A percentile compares a stretch with the other conserved stretches of the same genome.
Conservation (phyloP, 2,329 filamentous ascomycete species). For the Diaporthe australafricana region DNA sequence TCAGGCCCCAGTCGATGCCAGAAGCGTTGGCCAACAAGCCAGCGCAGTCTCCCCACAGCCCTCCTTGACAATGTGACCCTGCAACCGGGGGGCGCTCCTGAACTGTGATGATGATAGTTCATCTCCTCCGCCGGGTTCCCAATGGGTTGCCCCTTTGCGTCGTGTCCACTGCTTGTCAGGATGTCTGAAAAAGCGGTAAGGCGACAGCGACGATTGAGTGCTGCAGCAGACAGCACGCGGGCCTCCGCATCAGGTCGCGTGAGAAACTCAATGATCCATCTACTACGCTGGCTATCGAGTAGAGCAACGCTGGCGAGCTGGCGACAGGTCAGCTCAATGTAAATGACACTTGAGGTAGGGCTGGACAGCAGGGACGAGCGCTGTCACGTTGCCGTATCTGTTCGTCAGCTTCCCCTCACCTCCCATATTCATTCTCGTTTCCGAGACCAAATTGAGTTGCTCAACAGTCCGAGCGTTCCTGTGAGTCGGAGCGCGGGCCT, state of each 20-base stretch:
- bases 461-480: conserved; percentile 25
- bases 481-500: conserved; percentile 29
- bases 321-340: conserved; percentile 19
- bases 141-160: conserved; percentile 30
- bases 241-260: conserved; percentile 12
- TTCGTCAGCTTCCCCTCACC: conserved; percentile 12
- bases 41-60: conserved; percentile 31
- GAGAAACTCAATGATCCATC: not conserved
- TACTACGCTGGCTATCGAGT: not conserved
- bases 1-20: conserved; percentile 25
- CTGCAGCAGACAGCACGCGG: not conserved
- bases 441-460: conserved; percentile 23
- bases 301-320: not conserved
- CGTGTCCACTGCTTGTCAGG: conserved; percentile 31
- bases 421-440: conserved; percentile 17
- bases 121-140: conserved; percentile 30
- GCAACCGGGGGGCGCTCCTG: conserved; percentile 21
- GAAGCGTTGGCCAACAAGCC: conserved; percentile 35
- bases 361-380: conserved; percentile 27
- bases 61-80: conserved; percentile 34
- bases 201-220: conserved; percentile 1
- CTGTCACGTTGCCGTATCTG: conserved; percentile 7
- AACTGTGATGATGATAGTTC: conserved; percentile 30
- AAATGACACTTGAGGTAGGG: conserved; percentile 10
- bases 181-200: conserved; percentile 31